A percentile compares a stretch with the other conserved stretches of the same genome.
phyloP scores from a whole-genome alignment of 2,329 filamentous ascomycete genomes.

The Sporothrix curviconia region DNA sequence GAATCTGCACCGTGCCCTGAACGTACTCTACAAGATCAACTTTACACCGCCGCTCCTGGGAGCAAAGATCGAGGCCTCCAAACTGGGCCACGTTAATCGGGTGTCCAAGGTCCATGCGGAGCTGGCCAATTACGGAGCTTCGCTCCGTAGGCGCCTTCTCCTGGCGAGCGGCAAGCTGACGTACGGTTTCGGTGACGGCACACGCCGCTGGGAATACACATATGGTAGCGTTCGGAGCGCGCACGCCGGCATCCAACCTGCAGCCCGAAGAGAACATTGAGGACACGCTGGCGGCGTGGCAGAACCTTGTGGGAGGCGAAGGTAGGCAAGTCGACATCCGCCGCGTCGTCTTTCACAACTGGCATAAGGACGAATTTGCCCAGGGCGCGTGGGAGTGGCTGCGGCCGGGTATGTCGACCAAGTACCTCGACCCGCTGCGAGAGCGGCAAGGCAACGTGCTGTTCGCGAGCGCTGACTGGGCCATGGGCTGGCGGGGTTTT shows the following conservation, averaged over 20 bases:
- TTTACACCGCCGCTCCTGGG: conserved; percentile 35
- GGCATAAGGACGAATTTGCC: no score
- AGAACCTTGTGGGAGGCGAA: no score
- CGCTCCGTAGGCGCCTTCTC: conserved; percentile 36
- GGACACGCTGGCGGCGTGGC: no score
- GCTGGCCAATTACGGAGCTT: conserved; percentile 32
- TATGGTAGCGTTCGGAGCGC: conserved; percentile 42
- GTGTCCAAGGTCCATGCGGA: conserved; percentile 42
- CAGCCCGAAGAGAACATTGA: no score
- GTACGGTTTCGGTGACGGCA: conserved; percentile 40
- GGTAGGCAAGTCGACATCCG: no score
- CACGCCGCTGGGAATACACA: conserved; percentile 41
- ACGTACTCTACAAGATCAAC: conserved; percentile 34
- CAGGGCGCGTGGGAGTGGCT: no score
- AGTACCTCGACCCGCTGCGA: conserved; percentile 34
- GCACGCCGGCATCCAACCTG: no score
- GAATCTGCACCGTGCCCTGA: conserved; percentile 42
- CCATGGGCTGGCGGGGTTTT: conserved; percentile 42
- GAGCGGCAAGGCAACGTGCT: conserved; percentile 36
- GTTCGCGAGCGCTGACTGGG: conserved; percentile 31
- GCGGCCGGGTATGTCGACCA: not conserved
- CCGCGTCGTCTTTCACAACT: no score
- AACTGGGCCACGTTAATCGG: conserved; percentile 39
- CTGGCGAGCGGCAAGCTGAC: conserved; percentile 36
- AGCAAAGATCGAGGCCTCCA: conserved; percentile 33